Percentiles rank a stretch among this genome's conserved stretches.
Conservation (phyloP, 192 early-diverging fungal species). For the Mortierella hygrophila region DNA sequence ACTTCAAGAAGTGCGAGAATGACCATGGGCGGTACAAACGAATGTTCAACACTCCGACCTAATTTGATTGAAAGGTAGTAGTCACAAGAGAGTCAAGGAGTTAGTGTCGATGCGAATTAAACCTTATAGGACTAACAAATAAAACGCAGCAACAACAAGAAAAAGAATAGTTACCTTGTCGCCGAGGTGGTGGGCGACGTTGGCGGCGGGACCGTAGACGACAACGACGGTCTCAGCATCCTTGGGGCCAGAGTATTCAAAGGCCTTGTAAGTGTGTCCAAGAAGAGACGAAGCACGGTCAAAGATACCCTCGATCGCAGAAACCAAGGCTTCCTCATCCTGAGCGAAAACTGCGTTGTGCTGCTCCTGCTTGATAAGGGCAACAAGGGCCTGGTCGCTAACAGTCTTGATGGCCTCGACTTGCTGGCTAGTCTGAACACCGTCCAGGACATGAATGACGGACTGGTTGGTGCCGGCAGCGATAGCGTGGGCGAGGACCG, state of each 20-base stretch:
- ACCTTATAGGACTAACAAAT: not conserved
- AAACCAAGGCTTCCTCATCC: slow-evolving; percentile 30
- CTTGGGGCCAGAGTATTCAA: slow-evolving; percentile 86
- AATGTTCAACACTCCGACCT: slow-evolving; percentile 82
- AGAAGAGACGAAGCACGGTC: slow-evolving; percentile 47
- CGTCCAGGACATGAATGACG: slow-evolving; percentile 87
- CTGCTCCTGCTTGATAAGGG: slow-evolving; percentile 46
- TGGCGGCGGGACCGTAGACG: slow-evolving; percentile 74
- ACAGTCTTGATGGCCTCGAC: slow-evolving; percentile 65
- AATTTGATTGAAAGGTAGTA: not conserved
- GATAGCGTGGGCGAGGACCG: slow-evolving; percentile 87
- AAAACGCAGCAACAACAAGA: not conserved
- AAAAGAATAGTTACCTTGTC: slow-evolving; percentile 35
- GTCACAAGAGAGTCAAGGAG: not conserved
- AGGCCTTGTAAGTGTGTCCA: slow-evolving; percentile 76
- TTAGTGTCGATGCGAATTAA: not conserved
- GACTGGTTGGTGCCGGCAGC: slow-evolving; percentile 71
- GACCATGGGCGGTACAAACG: slow-evolving; percentile 91
- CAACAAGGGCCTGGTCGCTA: slow-evolving; percentile 61
- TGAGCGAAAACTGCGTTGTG: slow-evolving; percentile 18
- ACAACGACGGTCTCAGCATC: slow-evolving; percentile 86
- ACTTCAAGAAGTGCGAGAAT: slow-evolving; percentile 74
- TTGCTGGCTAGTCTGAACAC: slow-evolving; percentile 69
- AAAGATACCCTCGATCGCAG: slow-evolving; percentile 44
- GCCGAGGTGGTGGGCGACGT: slow-evolving; percentile 62